These are phyloP conservation scores for Neopestalotiopsis sp. DNA, from an alignment of 2,329 filamentous ascomycete species.

Conservation along the genomic window DNA sequence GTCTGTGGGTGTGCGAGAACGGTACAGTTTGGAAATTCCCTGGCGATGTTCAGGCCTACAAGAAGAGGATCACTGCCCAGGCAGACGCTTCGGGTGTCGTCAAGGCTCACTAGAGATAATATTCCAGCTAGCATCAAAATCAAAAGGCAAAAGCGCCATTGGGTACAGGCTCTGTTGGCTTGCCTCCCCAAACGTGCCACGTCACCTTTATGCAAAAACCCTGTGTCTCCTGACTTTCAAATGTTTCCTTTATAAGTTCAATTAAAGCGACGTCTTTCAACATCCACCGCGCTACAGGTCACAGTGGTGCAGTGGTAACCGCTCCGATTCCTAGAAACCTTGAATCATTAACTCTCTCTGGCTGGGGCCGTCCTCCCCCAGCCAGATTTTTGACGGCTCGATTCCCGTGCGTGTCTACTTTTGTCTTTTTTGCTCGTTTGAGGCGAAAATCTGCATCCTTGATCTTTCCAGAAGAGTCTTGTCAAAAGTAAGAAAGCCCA, in stretches of 20 bases:
- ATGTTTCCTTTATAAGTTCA: no score
- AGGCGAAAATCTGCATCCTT: background rate
- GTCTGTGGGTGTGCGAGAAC: constrained; percentile 94
- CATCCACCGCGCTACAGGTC: background rate
- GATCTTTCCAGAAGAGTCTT: background rate
- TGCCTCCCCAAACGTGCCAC: no score
- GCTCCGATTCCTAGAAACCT: no score
- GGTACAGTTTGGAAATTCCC: constrained; percentile 96
- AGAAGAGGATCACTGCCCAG: constrained; percentile 92
- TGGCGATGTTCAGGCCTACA: constrained; percentile 94
- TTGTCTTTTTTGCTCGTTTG: background rate
- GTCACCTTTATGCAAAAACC: no score
- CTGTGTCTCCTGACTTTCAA: no score
- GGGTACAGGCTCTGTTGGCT: no score
- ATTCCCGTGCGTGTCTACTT: no score
- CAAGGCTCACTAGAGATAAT: constrained; percentile 58
- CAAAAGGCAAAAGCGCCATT: background rate
- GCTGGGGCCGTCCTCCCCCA: no score
- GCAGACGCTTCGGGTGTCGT: constrained; percentile 89
- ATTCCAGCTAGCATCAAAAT: background rate
- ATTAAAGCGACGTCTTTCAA: no score
- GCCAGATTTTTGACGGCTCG: no score
- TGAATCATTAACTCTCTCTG: no score
- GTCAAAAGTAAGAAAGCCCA: background rate
- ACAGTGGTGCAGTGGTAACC: background rate